Evolutionary conservation across 2,329 filamentous ascomycete species (phyloP), one percentile per base, ranked within the genome.

Genomic region (Hirsutella rhossiliensis): DNA sequence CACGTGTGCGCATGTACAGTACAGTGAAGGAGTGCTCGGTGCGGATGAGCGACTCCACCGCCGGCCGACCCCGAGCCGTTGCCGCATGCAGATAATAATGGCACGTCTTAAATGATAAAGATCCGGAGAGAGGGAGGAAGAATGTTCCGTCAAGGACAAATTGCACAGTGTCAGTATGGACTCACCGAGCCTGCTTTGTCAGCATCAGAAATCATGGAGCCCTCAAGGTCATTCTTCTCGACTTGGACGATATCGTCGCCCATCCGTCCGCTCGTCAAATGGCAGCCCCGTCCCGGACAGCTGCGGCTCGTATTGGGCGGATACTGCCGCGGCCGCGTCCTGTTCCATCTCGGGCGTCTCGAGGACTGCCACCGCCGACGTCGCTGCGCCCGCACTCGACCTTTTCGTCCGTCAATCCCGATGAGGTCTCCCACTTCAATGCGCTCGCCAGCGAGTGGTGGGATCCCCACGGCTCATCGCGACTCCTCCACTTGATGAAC

Each of bases 401-500:
- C 44, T 72, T 67, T 54, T 80, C 83, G 40, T 88, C 86, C 44
- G 86, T 98, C 64, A 94, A 94, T 56, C 76, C 85, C 43, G 78
- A 82, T 52, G 90, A 98, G 69, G 79, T 98, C 51, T 85, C 84
- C 17, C 92, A 98, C 70, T 98, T 98, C 76, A 88, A 88, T 58
- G 80, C 80, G 50, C 86, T 98, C 56, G 92, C 92, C 51, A 86
- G 85, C 52, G 83, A 83, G 56, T 98, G 92, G 92, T 98, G 92
- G 92, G 89, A 97, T 64, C 86, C 90, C 1, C 81, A 95, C 59
- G 92, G 92, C 42, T 83, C 90, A 7, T 96, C 88, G 4, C 80
- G 90, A 34, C 80, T 96, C 46, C 79, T 98, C 2, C 92, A 98
- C 64, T 82, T 95, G 52, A 97, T 98, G 90, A 97, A 98, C 67